These are phyloP conservation scores for Candida easanensis DNA, from an alignment of 805 yeast species.

Conservation along the genomic window DNA sequence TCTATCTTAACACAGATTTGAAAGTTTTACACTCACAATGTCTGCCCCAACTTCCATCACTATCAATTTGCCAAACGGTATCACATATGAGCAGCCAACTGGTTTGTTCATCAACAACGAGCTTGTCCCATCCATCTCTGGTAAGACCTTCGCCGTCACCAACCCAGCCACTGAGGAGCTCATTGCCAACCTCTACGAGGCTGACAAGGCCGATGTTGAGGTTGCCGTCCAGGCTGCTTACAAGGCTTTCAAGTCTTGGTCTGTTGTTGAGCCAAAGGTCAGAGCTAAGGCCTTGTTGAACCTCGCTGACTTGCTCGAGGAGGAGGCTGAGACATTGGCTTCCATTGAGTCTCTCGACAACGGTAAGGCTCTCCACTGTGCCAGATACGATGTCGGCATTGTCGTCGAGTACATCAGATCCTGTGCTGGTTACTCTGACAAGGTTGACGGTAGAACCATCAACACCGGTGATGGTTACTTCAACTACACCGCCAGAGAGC, in stretches of 20 bases:
- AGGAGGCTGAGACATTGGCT: slow-evolving; percentile 46
- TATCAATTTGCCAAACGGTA: slow-evolving; percentile 55
- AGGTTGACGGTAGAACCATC: slow-evolving; percentile 44
- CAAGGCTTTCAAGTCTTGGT: slow-evolving; percentile 58
- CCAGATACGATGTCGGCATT: slow-evolving; percentile 47
- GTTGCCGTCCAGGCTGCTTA: slow-evolving; percentile 62
- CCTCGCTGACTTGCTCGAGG: slow-evolving; percentile 50
- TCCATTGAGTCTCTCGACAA: slow-evolving; percentile 50
- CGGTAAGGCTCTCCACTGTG: slow-evolving; percentile 48
- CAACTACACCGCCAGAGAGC: slow-evolving; percentile 58
- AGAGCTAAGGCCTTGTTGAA: slow-evolving; percentile 41
- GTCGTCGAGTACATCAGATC: slow-evolving; percentile 47
- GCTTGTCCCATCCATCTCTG: slow-evolving; percentile 51
- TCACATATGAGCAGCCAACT: slow-evolving; percentile 53
- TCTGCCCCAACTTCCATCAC: slow-evolving; percentile 19
- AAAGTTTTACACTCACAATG: slow-evolving; percentile 8
- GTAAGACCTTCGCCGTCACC: slow-evolving; percentile 52
- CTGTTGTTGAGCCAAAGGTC: slow-evolving; percentile 41
- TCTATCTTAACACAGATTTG: not conserved
- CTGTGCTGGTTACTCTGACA: slow-evolving; percentile 54
- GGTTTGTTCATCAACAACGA: slow-evolving; percentile 67
- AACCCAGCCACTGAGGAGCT: slow-evolving; percentile 63
- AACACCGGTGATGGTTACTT: slow-evolving; percentile 50
- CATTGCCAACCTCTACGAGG: slow-evolving; percentile 52
- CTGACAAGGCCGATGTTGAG: slow-evolving; percentile 48